phyloP scores from a whole-genome alignment of 495 filamentous ascomycete species.

The Platismatia glauca region DNA sequence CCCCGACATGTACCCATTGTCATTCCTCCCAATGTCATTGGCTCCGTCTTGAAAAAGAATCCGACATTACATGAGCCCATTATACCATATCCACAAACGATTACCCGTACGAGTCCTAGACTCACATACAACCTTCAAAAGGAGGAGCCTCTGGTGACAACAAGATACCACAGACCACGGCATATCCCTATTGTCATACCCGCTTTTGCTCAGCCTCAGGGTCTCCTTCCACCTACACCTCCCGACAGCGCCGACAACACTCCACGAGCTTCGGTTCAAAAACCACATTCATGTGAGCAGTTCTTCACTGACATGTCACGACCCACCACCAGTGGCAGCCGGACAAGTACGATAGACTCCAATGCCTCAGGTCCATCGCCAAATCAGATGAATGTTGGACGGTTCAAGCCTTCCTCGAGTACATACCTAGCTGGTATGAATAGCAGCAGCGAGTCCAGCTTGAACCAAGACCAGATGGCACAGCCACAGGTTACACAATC shows the following conservation, averaged over 20 bases:
- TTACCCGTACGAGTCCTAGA: slow-evolving; percentile 11
- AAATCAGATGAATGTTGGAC: slow-evolving; percentile 33
- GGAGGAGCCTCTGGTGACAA: slow-evolving; percentile 9
- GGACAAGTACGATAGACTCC: slow-evolving; percentile 55
- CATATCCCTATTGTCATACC: slow-evolving; percentile 26
- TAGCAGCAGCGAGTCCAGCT: slow-evolving; percentile 48
- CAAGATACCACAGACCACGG: slow-evolving; percentile 12
- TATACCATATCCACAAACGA: slow-evolving; percentile 7
- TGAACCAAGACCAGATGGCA: slow-evolving; percentile 22
- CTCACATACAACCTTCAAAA: slow-evolving; percentile 16
- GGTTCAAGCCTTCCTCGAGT: slow-evolving; percentile 23
- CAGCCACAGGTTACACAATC: slow-evolving; percentile 15
- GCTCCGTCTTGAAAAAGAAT: slow-evolving; percentile 18
- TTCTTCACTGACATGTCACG: slow-evolving; percentile 23
- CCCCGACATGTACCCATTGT: slow-evolving; percentile 22
- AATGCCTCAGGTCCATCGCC: slow-evolving; percentile 39
- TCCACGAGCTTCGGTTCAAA: slow-evolving; percentile 17
- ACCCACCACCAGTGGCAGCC: slow-evolving; percentile 31
- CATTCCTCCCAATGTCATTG: slow-evolving; percentile 20
- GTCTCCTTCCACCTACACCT: slow-evolving; percentile 18
- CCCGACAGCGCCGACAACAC: slow-evolving; percentile 17
- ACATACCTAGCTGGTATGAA: slow-evolving; percentile 35
- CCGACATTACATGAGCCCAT: slow-evolving; percentile 13
- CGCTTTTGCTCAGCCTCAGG: slow-evolving; percentile 23
- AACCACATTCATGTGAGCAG: slow-evolving; percentile 18